phyloP scores from a whole-genome alignment of 805 yeast genomes.

The Hanseniaspora occidentalis region DNA sequence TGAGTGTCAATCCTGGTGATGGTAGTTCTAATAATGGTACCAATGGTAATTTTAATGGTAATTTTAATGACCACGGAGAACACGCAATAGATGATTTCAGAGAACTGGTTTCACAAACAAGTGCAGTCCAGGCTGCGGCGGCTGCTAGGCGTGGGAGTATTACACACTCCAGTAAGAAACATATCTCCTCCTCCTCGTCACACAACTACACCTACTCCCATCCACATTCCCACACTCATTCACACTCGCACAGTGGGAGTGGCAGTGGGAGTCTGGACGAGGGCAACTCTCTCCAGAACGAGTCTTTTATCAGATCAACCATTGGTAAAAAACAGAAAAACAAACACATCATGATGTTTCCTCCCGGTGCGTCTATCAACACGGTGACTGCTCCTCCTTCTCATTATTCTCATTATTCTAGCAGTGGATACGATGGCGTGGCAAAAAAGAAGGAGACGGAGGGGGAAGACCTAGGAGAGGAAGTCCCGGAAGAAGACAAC shows the following conservation, averaged over 20 bases:
- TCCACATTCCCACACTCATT: neutral
- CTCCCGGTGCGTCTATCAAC: too few relatives aligned
- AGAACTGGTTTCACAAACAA: conserved; percentile 1
- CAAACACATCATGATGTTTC: too few relatives aligned
- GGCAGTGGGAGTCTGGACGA: too few relatives aligned
- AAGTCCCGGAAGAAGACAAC: conserved; percentile 35
- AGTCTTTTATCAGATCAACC: neutral
- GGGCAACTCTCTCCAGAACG: neutral
- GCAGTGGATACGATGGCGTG: too few relatives aligned
- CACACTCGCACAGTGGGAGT: neutral
- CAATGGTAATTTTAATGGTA: too few relatives aligned
- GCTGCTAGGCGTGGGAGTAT: conserved; percentile 7
- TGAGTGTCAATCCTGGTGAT: too few relatives aligned
- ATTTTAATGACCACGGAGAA: conserved; percentile 2
- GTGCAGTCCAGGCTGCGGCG: conserved; percentile 1
- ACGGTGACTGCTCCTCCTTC: too few relatives aligned
- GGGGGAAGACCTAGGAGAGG: conserved; percentile 11
- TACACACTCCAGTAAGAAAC: conserved; percentile 9
- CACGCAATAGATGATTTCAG: conserved; percentile 7
- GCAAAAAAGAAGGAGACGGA: neutral
- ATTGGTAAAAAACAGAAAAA: neutral
- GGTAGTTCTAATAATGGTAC: neutral
- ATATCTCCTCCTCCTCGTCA: conserved; percentile 7
- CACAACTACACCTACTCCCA: conserved; percentile 2
- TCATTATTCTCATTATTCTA: too few relatives aligned